These are phyloP conservation scores for Pythium volutum DNA, from an alignment of 352 stramenopile genomes.

Conservation along the genomic window DNA sequence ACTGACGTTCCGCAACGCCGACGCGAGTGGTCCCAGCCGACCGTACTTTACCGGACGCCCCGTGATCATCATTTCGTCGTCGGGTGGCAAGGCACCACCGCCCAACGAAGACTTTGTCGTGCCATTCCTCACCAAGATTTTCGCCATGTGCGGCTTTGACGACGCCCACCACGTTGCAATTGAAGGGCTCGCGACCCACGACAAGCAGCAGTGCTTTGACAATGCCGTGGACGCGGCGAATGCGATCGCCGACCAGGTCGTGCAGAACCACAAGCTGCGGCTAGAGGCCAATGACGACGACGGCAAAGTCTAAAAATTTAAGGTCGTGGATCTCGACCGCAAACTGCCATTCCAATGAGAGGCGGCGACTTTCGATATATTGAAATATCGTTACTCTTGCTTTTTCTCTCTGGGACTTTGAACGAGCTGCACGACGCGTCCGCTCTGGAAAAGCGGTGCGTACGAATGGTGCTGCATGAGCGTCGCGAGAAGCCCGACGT, in stretches of 20 bases:
- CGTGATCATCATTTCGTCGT: slow-evolving; percentile 75
- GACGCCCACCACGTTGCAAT: slow-evolving; percentile 65
- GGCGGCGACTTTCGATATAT: too few species aligned
- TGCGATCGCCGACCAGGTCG: slow-evolving; percentile 52
- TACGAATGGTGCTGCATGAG: slow-evolving; percentile 67
- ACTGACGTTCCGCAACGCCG: slow-evolving; percentile 66
- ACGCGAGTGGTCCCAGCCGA: slow-evolving; percentile 50
- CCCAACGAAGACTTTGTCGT: slow-evolving; percentile 64
- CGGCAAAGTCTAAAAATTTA: background rate
- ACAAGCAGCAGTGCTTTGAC: slow-evolving; percentile 63
- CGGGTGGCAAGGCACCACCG: slow-evolving; percentile 56
- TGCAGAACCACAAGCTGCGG: slow-evolving; percentile 51
- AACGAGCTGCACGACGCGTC: slow-evolving; percentile 29
- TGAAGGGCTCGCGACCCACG: slow-evolving; percentile 50
- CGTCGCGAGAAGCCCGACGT: slow-evolving; percentile 73
- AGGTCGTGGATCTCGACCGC: background rate
- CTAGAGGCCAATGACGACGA: slow-evolving; percentile 38
- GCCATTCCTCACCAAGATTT: slow-evolving; percentile 70
- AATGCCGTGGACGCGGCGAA: slow-evolving; percentile 57
- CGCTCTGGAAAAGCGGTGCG: slow-evolving; percentile 54
- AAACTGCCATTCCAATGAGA: too few species aligned
- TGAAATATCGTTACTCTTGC: slow-evolving; percentile 8
- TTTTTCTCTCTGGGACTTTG: slow-evolving; percentile 4
- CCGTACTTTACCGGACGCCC: slow-evolving; percentile 56
- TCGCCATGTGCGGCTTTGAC: slow-evolving; percentile 74